Base-by-base conservation (phyloP, 345 rosid species). In the Boechera retrofracta region DNA sequence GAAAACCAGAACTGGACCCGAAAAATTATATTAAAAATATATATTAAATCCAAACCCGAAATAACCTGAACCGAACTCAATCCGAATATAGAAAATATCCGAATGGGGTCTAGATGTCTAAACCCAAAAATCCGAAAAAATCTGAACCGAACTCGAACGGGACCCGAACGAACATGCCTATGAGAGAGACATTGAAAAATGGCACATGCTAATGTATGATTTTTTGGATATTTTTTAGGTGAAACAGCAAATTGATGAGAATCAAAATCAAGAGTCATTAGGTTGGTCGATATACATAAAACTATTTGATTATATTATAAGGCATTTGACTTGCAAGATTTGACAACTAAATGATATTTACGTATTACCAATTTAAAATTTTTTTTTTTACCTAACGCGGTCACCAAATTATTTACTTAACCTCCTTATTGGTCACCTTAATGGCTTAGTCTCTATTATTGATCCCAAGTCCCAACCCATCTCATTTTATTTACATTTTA, bases 231-330 rank as follows among this genome's bases (percentile, higher is more conserved):
- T 9, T 57, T 64, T 65, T 77, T 71, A 71, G 81, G 73, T 24
- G 73, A 32, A 65, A 31, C 11, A 64, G 81, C 81, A 72, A 57
- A 65, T 72, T 72, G 68, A 65, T 42, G 35, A 28, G 26, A 57
- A 76, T 24, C 56, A n/a, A 64, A 64, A 55, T 59, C 63, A 57
- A 65, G 56, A 77, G 59, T 77, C 69, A 18, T 28, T 38, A 49
- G 77, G 73, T 78, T 72, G 81, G 77, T 72, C 73, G 49, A 48
- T 38, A 16, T 77, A 78, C 81, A 78, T 57, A 38, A 29, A 64
- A 71, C 67, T 49, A 62, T 12, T 28, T 18, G 48, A 71, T 55
- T 55, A 64, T 77, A 35, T 31, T 44, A 45, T 35, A 77, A 75
- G 21, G 76, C 42, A 64, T 56, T 71, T 77, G 81, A 77, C 72